Evolutionary conservation across 176 grass and related monocot species (phyloP), one percentile per base, ranked within the genome.

Genomic region (Leersia perrieri): DNA sequence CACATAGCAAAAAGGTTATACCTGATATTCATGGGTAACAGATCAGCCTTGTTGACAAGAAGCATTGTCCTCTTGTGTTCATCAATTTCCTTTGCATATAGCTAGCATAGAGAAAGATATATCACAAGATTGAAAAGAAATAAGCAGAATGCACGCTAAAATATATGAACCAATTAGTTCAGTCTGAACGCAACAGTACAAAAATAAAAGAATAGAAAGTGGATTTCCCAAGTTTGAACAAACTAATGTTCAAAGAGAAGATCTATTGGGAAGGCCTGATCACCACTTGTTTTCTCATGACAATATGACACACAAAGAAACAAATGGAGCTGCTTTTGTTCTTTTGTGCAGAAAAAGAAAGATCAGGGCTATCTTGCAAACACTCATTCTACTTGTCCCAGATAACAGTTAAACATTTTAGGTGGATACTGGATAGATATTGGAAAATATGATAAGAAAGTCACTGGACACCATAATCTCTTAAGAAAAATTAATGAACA

Each of bases 1-100:
- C 41, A 86, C 1, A 66, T 67, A 15, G 33, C 10, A 64, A 16
- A 83, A 78, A 10, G 60, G 31, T 30, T 39, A 9, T 3, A 93
- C 95, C 92, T 95, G 77, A 98, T 83, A 85, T 82, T 87, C 60
- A 91, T 30, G 0, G 95, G 95, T 51, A 98, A 85, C 29, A 98
- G 84, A 87, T 98, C 95, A 65, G 95, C 92, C 87, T 98, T 98
- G 72, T 98, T 98, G 40, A 98, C 95, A 83, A 98, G 95, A 9
- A 98, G 84, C 81, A 98, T 68, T 9, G 92, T 95, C 86, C 82
- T 85, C 86, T 94, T 98, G 84, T 93, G 90, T 31, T 84, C 88
- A 81, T 98, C 90, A 72, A 98, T 80, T 86, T 98, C 95, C 57
- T 60, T 72, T 60, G 90, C 88, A 69, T 98, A 95, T 86, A 64